Evolutionary conservation across 345 rosid species (phyloP).

Genomic region (Melastoma malabathricum): DNA sequence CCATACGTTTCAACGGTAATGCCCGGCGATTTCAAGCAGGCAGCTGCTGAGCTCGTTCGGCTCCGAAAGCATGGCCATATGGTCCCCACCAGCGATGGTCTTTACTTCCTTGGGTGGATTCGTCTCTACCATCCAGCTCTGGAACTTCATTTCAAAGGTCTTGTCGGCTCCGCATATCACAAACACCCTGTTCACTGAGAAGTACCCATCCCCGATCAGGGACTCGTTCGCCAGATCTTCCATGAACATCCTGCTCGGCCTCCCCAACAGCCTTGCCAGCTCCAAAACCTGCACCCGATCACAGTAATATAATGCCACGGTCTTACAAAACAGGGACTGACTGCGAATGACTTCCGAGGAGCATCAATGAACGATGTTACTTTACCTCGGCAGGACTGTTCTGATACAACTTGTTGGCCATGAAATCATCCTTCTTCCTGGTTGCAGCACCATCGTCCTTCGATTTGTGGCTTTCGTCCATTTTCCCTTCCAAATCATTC

Average conservation of each 20-base stretch:
- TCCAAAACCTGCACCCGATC: constrained; percentile 17
- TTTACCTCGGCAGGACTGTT: neutral
- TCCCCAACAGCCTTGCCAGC: constrained; percentile 14
- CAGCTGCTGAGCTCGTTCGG: constrained; percentile 8
- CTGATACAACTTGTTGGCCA: neutral
- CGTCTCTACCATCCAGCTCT: constrained; percentile 12
- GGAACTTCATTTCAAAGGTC: constrained; percentile 15
- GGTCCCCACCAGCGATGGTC: constrained; percentile 12
- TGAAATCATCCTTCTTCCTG: neutral
- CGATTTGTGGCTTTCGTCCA: neutral
- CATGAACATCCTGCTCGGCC: constrained; percentile 17
- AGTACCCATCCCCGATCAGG: constrained; percentile 15
- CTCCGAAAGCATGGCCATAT: constrained; percentile 23
- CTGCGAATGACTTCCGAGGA: neutral
- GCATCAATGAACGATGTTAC: neutral
- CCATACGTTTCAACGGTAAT: neutral
- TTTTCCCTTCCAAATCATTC: neutral
- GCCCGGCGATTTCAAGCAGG: constrained; percentile 9
- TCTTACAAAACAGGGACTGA: no score
- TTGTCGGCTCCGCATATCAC: constrained; percentile 19
- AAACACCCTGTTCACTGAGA: constrained; percentile 14
- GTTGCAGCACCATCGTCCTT: no score
- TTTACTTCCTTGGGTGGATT: constrained; percentile 12
- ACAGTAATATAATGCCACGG: no score
- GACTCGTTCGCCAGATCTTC: constrained; percentile 13